These are phyloP conservation scores for Peltaster fructicola DNA, from an alignment of 2,329 filamentous ascomycete species.

Conservation along the genomic window DNA sequence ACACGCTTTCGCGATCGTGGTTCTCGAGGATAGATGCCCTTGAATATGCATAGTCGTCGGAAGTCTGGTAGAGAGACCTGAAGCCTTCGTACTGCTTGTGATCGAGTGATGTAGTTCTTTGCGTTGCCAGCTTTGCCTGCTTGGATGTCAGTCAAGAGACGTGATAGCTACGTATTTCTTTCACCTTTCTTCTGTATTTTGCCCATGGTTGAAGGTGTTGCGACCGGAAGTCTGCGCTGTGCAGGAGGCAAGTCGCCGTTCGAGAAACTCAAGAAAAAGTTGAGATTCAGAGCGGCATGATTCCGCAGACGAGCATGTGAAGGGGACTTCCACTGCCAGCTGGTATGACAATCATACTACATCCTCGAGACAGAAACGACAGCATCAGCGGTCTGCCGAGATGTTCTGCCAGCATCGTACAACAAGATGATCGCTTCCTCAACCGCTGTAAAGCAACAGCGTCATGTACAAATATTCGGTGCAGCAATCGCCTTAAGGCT, in stretches of 20 bases:
- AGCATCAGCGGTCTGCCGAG: too few relatives aligned
- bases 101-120: constrained; percentile 97
- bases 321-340: too few relatives aligned
- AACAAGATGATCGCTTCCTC: too few relatives aligned
- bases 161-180: constrained; percentile 1
- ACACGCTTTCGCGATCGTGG: constrained; percentile 95
- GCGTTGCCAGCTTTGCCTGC: constrained; percentile 69
- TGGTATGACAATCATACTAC: not conserved
- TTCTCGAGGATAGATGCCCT: constrained; percentile 93
- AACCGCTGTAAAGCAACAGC: too few relatives aligned
- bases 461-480: too few relatives aligned
- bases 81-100: constrained; percentile 91
- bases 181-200: constrained; percentile 1
- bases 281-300: too few relatives aligned
- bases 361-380: not conserved
- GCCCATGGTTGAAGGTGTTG: constrained; percentile 1
- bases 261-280: too few relatives aligned
- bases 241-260: too few relatives aligned
- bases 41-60: constrained; percentile 97
- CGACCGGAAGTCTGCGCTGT: too few relatives aligned
- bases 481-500: too few relatives aligned
- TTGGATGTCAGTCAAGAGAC: constrained; percentile 4
- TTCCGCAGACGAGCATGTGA: too few relatives aligned
- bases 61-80: constrained; percentile 96
- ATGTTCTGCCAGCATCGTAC: too few relatives aligned